These are phyloP conservation scores for Phyllosticta citribraziliensis DNA, from an alignment of 2,329 filamentous ascomycete species.

Conservation along the genomic window DNA sequence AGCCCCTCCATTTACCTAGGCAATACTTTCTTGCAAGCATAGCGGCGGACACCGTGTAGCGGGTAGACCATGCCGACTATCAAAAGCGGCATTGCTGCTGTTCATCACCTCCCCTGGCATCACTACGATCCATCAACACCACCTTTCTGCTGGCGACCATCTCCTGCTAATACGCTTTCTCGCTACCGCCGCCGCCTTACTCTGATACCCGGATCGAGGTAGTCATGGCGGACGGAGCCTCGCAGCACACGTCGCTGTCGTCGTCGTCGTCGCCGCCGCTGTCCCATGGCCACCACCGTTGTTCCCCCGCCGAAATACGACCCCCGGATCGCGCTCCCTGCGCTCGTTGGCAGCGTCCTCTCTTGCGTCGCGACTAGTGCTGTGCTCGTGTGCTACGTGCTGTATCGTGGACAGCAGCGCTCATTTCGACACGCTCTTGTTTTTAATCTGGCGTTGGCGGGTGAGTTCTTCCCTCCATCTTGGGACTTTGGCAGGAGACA, in stretches of 20 bases:
- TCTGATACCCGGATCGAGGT: not conserved
- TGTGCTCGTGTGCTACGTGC: conserved; percentile 16
- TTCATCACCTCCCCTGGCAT: no score
- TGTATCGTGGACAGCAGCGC: conserved; percentile 14
- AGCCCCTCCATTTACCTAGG: no score
- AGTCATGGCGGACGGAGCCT: not conserved
- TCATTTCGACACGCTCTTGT: conserved; percentile 19
- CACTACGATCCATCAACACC: no score
- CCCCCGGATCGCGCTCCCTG: conserved; percentile 10
- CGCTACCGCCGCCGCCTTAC: no score
- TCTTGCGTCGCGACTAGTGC: conserved; percentile 14
- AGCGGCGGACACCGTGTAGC: no score
- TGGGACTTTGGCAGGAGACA: no score
- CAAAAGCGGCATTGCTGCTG: no score
- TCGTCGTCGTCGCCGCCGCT: not conserved
- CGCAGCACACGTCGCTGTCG: not conserved
- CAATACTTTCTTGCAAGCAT: no score
- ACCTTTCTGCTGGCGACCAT: no score
- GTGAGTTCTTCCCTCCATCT: not conserved
- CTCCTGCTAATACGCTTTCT: no score
- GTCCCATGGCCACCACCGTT: not conserved
- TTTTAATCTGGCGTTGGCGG: conserved; percentile 17
- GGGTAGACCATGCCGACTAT: no score
- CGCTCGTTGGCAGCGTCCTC: conserved; percentile 17
- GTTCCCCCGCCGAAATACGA: not conserved